Evolutionary conservation across 352 stramenopile species (phyloP), one percentile per base, ranked within the genome.

Genomic region (Globisporangium megalacanthum): DNA sequence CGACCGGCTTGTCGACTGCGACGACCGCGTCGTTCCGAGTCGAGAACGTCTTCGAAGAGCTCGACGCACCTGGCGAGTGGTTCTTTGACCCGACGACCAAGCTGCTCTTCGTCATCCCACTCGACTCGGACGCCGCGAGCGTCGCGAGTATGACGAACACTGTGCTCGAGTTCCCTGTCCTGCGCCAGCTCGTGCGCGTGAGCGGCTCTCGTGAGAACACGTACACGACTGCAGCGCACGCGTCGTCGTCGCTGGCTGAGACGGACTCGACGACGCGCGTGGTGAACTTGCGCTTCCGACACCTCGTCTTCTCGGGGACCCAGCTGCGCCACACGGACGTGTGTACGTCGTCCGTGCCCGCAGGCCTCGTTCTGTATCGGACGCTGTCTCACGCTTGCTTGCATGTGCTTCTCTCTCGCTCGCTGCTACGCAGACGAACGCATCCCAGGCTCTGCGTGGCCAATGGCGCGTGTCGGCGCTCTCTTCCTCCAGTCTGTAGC

Each of bases 151-250:
- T 88, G 42, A 50, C 57, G 7, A 65, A 36, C 41, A 64, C 60
- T 17, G 61, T 58, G 17, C 52, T 92, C 6, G 75, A 86, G 61
- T 77, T 89, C 48, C 82, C 82, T 1, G 31, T 70, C 6, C 64
- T 92, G 13, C 69, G 78, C 33, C 82, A 92, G 52, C 66, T 92
- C 5, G 33, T 92, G 9, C 77, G 79, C 1, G 70, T 89, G 19
- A 78, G 75, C 29, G 82, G 82, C 11, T 75, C 73, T 0, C 65
- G 74, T 4, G 79, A 83, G 37, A 85, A 88, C 39, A 64, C 71
- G n/a, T 77, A 73, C 42, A 66, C 73, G 8, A 54, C 61, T 6
- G 54, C 82, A 4, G 48, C 61, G 6, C 75, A 85, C 36, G 79
- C 78, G 6, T 76, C 72, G 25, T 66, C 51, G 19, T 71, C 56